These are phyloP conservation scores for Teratosphaeria epicoccoides DNA, from an alignment of 2,329 filamentous ascomycete species.

Conservation along the genomic window DNA sequence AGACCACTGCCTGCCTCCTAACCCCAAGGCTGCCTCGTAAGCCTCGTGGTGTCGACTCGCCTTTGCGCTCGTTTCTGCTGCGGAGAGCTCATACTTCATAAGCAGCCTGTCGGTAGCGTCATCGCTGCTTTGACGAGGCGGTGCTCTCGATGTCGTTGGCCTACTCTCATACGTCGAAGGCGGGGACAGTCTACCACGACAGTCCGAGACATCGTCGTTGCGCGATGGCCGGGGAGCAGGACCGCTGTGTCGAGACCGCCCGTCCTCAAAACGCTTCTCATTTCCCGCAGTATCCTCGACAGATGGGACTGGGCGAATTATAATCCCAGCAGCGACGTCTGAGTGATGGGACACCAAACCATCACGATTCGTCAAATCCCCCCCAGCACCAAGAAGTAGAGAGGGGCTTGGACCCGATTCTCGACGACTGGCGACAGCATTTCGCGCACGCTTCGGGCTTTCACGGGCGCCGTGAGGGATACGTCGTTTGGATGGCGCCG, in stretches of 20 bases:
- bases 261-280: neutral
- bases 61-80: neutral
- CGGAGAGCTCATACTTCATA: neutral
- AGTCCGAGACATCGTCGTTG: neutral
- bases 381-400: too few relatives aligned
- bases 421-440: too few relatives aligned
- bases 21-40: slow-evolving; percentile 12
- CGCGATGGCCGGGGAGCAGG: neutral
- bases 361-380: neutral
- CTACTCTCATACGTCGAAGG: neutral
- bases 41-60: slow-evolving; percentile 6
- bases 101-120: neutral
- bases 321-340: neutral
- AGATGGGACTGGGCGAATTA: neutral
- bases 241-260: neutral
- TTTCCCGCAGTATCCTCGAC: neutral
- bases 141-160: neutral
- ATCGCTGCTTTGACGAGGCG: neutral
- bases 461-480: too few relatives aligned
- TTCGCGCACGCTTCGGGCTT: too few relatives aligned
- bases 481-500: too few relatives aligned
- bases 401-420: too few relatives aligned
- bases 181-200: neutral
- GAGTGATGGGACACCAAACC: neutral
- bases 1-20: slow-evolving; percentile 9